Base-by-base conservation (phyloP, 306 rosid species). In the Lupinus albus region DNA sequence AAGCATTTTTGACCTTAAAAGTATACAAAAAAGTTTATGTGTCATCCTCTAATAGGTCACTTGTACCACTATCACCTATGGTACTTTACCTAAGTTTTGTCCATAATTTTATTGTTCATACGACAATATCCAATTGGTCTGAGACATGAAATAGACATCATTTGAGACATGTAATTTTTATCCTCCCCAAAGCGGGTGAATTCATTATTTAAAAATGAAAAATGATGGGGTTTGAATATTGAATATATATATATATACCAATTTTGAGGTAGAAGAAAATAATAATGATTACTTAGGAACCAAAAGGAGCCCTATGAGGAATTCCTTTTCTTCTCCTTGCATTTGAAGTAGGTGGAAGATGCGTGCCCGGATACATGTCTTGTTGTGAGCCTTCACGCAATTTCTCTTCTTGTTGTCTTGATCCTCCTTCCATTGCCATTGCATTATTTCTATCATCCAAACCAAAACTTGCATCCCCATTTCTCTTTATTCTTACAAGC, bases 301-400 rank as follows among this genome's bases (percentile, higher is more conserved):
- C 87, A 78, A 92, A 86, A 59, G 98, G 98, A 57, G 98, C 98
- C 68, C 98, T 84, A 44, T 79, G 96, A 73, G 98, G 98, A 73
- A 89, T 87, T 64, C 98, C 98, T 86, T 92, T 92, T 70, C 98
- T 92, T 86, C 98, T 89, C 45, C 98, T 87, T 79, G 89, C 73
- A 18, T 73, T 81, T 41, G 97, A 87, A 79, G 96, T 46, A 75
- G 87, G 95, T 61, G 91, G 90, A 67, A 89, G 76, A 73, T 88
- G 92, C 71, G 92, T 90, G 83, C 85, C 53, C 30, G 86, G 89
- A 47, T 84, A 84, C 64, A 87, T 82, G 73, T 79, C 88, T 82
- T 91, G 84, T 70, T 84, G 90, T 78, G 89, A 81, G 44, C 88
- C 87, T 85, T 85, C 96, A 81, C 86, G 87, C 92, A 84, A 86